Conservation (phyloP, 2,329 filamentous ascomycete genomes). For the Alternaria infectoria region DNA sequence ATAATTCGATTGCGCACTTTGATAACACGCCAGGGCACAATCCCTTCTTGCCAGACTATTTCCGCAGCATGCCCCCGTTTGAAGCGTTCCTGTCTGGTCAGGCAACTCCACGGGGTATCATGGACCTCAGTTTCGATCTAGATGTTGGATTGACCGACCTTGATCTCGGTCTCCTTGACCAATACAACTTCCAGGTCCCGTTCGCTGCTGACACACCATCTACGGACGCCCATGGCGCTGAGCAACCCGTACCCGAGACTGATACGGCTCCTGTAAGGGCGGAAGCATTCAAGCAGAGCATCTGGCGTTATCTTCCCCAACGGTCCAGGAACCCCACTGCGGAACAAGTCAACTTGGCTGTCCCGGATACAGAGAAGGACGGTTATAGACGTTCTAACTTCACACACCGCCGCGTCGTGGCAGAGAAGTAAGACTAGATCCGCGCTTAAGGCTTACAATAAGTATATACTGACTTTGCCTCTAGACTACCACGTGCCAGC, state of each 20-base stretch:
- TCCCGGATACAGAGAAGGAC: slow-evolving; percentile 45
- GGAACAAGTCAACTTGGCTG: slow-evolving; percentile 48
- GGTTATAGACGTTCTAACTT: slow-evolving; percentile 40
- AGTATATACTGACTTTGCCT: not conserved
- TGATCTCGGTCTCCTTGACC: slow-evolving; percentile 54
- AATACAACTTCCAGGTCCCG: slow-evolving; percentile 53
- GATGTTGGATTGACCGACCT: slow-evolving; percentile 55
- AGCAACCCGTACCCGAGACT: slow-evolving; percentile 20
- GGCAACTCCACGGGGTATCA: slow-evolving; percentile 53
- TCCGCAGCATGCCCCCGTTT: slow-evolving; percentile 38
- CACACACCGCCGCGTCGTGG: slow-evolving; percentile 47
- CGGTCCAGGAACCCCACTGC: slow-evolving; percentile 33
- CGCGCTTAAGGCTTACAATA: not conserved
- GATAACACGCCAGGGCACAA: slow-evolving; percentile 24
- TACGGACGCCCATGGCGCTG: slow-evolving; percentile 24
- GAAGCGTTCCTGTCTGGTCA: slow-evolving; percentile 44
- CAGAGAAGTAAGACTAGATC: slow-evolving; percentile 37
- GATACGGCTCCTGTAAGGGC: slow-evolving; percentile 32
- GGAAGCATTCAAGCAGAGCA: slow-evolving; percentile 51
- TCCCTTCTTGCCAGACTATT: slow-evolving; percentile 34
- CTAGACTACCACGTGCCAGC: slow-evolving; percentile 45
- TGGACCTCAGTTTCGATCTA: slow-evolving; percentile 54
- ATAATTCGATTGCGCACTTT: slow-evolving; percentile 18
- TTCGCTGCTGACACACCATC: slow-evolving; percentile 45
- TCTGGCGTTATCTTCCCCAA: slow-evolving; percentile 54